Evolutionary conservation across 257 asterid species (phyloP).

Genomic region (Ocimum tenuiflorum): DNA sequence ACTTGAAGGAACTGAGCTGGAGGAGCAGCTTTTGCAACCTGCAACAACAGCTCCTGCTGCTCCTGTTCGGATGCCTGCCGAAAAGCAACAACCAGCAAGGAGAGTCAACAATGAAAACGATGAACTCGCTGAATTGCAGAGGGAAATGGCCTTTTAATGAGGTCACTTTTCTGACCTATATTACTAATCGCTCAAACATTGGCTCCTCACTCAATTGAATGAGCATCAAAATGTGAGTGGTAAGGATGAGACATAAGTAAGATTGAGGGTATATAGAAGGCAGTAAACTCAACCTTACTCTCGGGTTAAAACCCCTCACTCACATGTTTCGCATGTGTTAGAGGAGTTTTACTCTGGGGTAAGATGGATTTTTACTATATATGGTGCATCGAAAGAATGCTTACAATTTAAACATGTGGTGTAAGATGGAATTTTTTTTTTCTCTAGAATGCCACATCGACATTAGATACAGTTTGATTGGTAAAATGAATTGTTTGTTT

Average conservation of each 20-base stretch:
- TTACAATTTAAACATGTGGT: too few relatives aligned
- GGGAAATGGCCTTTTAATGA: slow-evolving; percentile 61
- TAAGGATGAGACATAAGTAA: background rate
- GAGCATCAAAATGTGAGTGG: background rate
- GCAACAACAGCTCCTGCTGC: slow-evolving; percentile 52
- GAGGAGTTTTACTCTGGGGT: too few relatives aligned
- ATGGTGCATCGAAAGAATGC: too few relatives aligned
- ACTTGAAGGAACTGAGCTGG: slow-evolving; percentile 56
- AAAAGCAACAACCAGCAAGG: slow-evolving; percentile 45
- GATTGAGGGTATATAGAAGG: too few relatives aligned
- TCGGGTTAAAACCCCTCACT: too few relatives aligned
- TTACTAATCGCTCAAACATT: background rate
- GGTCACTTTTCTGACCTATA: slow-evolving; percentile 15
- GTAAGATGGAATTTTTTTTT: too few relatives aligned
- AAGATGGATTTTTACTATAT: too few relatives aligned
- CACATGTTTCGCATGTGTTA: too few relatives aligned
- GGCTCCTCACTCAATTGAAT: background rate
- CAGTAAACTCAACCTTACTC: too few relatives aligned
- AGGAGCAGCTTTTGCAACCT: slow-evolving; percentile 59
- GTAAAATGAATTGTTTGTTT: background rate
- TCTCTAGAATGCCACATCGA: too few relatives aligned
- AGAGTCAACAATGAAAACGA: slow-evolving; percentile 40
- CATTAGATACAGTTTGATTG: too few relatives aligned
- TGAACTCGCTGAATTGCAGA: slow-evolving; percentile 63
- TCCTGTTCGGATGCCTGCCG: slow-evolving; percentile 39